A percentile compares a stretch with the other conserved stretches of the same genome.
Evolutionary conservation across 106 monocot genomes (phyloP).

Genomic region (Platanthera guangdongensis): DNA sequence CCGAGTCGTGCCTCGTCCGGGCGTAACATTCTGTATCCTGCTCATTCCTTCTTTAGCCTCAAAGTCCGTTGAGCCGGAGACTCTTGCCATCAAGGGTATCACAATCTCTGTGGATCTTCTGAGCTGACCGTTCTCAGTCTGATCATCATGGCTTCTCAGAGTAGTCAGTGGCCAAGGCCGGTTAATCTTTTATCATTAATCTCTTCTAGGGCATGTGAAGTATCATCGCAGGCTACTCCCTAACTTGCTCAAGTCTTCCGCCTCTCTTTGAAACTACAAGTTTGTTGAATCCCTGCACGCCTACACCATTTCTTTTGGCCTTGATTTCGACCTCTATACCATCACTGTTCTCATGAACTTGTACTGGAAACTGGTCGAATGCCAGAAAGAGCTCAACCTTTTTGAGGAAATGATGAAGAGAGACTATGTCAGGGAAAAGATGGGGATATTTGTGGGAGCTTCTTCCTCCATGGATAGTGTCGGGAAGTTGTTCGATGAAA

Average conservation of each 20-base stretch:
- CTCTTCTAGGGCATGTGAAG: too few species aligned
- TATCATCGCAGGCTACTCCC: constrained; percentile 34
- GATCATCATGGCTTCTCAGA: too few species aligned
- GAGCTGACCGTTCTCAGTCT: too few species aligned
- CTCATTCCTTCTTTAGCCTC: too few species aligned
- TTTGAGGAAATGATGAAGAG: not conserved
- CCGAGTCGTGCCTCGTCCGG: too few species aligned
- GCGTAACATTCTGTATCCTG: too few species aligned
- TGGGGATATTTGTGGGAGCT: not conserved
- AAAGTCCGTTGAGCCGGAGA: too few species aligned
- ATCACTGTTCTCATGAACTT: constrained; percentile 66
- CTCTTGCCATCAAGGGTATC: too few species aligned
- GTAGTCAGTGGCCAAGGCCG: too few species aligned
- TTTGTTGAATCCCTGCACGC: constrained; percentile 50
- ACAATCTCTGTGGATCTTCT: too few species aligned
- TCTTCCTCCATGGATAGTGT: constrained; percentile 10
- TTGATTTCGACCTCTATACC: constrained; percentile 38
- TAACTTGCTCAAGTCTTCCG: constrained; percentile 58
- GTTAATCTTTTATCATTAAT: not conserved
- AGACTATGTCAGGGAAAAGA: not conserved
- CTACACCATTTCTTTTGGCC: constrained; percentile 29
- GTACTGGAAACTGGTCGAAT: constrained; percentile 39
- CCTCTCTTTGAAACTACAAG: constrained; percentile 18
- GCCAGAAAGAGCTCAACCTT: not conserved
- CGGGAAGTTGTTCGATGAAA: constrained; percentile 51